Percentiles rank a stretch among this genome's conserved stretches.
Evolutionary conservation across 2,329 filamentous ascomycete species (phyloP).

Genomic region (Colletotrichum eremochloae): DNA sequence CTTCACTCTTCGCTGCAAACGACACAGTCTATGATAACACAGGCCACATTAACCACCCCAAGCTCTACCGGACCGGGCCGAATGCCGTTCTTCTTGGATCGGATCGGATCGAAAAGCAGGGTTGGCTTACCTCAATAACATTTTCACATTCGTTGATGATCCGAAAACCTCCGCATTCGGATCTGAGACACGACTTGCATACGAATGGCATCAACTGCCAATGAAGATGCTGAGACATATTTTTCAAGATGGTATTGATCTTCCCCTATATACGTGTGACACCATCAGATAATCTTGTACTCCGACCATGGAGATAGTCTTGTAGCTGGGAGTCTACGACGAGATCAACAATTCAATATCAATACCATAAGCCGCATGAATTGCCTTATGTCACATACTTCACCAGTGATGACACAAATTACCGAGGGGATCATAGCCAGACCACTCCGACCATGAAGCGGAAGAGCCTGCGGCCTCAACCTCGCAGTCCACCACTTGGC

Average conservation of each 20-base stretch:
- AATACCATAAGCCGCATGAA: too few species aligned
- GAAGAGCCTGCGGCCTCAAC: neutral
- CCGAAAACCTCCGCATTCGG: neutral
- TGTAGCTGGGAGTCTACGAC: neutral
- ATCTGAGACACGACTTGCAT: neutral
- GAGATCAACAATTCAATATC: neutral
- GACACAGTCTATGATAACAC: too few species aligned
- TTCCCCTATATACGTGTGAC: neutral
- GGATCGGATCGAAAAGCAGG: neutral
- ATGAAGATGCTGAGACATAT: neutral
- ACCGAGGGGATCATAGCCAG: neutral
- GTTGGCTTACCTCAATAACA: neutral
- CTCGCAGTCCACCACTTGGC: neutral
- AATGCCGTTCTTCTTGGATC: neutral
- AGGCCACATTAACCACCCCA: neutral
- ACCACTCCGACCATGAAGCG: neutral
- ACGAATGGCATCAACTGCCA: neutral
- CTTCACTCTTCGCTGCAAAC: neutral
- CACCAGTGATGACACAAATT: neutral
- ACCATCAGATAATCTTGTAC: neutral
- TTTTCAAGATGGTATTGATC: slow-evolving; percentile 2
- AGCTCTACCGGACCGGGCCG: neutral
- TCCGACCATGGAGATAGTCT: neutral
- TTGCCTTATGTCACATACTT: neutral
- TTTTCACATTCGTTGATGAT: neutral